Evolutionary conservation across 805 yeast species (phyloP).

Genomic region (Zygosaccharomyces rouxii): DNA sequence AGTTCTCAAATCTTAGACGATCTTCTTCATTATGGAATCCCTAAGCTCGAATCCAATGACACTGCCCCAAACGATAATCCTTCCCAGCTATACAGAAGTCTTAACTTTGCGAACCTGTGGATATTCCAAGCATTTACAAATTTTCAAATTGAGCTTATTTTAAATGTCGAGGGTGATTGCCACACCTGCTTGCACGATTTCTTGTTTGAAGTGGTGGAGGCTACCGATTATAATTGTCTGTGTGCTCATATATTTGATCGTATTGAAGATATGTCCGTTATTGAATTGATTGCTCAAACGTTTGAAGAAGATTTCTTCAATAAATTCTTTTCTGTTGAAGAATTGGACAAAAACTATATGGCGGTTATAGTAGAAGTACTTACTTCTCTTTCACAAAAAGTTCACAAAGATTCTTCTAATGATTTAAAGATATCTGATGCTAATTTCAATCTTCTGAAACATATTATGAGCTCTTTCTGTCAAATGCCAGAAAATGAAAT

Average conservation of each 20-base stretch:
- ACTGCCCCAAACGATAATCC: slow-evolving; percentile 10
- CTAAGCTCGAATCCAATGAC: slow-evolving; percentile 8
- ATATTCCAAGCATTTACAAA: slow-evolving; percentile 29
- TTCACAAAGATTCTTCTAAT: slow-evolving; percentile 12
- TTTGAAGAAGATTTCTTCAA: slow-evolving; percentile 28
- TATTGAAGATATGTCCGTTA: slow-evolving; percentile 14
- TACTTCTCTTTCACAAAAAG: slow-evolving; percentile 22
- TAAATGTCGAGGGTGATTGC: not conserved
- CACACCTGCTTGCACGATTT: slow-evolving; percentile 12
- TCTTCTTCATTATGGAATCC: slow-evolving; percentile 18
- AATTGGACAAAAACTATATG: slow-evolving; percentile 12
- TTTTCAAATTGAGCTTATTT: slow-evolving; percentile 13
- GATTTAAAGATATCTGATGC: slow-evolving; percentile 12
- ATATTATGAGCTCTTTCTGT: slow-evolving; percentile 15
- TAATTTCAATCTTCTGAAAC: slow-evolving; percentile 15
- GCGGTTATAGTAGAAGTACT: slow-evolving; percentile 23
- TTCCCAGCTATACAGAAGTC: slow-evolving; percentile 13
- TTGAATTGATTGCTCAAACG: slow-evolving; percentile 17
- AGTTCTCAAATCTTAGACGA: slow-evolving; percentile 15
- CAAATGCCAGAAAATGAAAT: slow-evolving; percentile 12
- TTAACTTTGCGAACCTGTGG: slow-evolving; percentile 34
- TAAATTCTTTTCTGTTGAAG: slow-evolving; percentile 12
- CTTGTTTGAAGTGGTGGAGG: slow-evolving; percentile 21
- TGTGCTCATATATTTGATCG: slow-evolving; percentile 28
- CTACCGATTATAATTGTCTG: slow-evolving; percentile 23